These are phyloP conservation scores for Wickerhamomyces ciferrii DNA, from an alignment of 805 yeast genomes.

Conservation along the genomic window DNA sequence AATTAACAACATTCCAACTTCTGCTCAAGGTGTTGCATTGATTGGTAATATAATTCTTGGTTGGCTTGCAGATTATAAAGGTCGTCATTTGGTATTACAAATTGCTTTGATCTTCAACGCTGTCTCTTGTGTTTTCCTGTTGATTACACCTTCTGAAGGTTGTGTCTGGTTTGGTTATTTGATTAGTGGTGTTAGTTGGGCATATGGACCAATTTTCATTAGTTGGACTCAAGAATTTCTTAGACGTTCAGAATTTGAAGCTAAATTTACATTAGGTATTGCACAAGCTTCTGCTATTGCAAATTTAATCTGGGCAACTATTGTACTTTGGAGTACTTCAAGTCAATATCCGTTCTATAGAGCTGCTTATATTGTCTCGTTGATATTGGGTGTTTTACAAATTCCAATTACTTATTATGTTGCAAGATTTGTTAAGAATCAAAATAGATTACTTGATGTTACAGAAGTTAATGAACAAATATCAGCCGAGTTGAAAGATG, in stretches of 20 bases:
- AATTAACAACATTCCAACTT: conserved; percentile 1
- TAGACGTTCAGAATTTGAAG: background rate
- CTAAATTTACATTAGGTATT: background rate
- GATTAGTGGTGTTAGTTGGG: conserved; percentile 1
- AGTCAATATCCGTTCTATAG: conserved; percentile 1
- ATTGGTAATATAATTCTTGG: conserved; percentile 1
- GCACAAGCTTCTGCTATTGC: conserved; percentile 2
- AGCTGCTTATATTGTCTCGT: conserved; percentile 1
- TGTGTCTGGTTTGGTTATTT: conserved; percentile 1
- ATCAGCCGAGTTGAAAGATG: too few relatives aligned
- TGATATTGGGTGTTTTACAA: background rate
- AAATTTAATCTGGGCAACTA: conserved; percentile 1
- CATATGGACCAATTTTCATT: conserved; percentile 1
- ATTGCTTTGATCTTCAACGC: background rate
- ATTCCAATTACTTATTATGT: background rate
- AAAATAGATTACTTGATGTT: background rate
- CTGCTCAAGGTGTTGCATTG: conserved; percentile 2
- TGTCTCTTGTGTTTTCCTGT: background rate
- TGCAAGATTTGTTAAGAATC: background rate
- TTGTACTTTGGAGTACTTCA: conserved; percentile 1
- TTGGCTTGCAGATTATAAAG: conserved; percentile 2
- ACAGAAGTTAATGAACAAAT: too few relatives aligned
- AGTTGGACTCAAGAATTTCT: conserved; percentile 2
- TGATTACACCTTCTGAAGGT: background rate
- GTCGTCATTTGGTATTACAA: background rate